Base-by-base conservation (phyloP, 371 early-diverging fungal genomes). In the Apophysomyces variabilis region DNA sequence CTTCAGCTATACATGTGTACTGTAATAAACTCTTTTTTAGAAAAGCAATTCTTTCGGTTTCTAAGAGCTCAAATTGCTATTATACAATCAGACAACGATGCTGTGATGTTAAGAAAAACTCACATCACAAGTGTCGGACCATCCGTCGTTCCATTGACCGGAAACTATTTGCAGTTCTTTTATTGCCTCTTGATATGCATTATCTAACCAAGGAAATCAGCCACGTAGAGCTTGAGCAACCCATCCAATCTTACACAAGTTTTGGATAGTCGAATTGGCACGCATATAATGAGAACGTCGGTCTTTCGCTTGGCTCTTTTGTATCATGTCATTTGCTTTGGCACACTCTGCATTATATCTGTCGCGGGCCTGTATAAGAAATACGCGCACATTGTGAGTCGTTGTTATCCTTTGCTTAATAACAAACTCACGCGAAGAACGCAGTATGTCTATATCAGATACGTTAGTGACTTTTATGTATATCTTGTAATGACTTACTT, bases 251-350 rank as follows among this genome's bases (percentile, higher is more conserved):
- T 44, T 62, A 62, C 62, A 35, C 43, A 32, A 46, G 12, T 47
- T 16, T 36, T 62, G 21, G 6, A 62, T 62, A 7, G 47, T 46
- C 0, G 43, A 36, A n/a, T 62, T 44, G 5, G 62, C 62, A 9
- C 62, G 45, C 32, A 36, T 43, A 36, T 62, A 62, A 3, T 44
- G 36, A 36, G 46, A 14, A 4, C 46, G 45, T 9, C 46, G 43
- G 32, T 41, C 46, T 37, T 46, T 62, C 4, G 32, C 62, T 32
- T 44, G 36, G 14, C n/a, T 47, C 14, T 62, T 44, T 47, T 62
- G 62, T 14, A 62, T 62, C 32, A 62, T n/a, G 9, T 47, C 50
- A 35, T 62, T 62, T 41, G 62, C 62, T n/a, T 62, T 62, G 50
- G 45, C 37, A 36, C 62, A 62, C 36, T 62, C 62, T 7, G 62